Evolutionary conservation across 208 protist species (phyloP), one percentile per base, ranked within the genome.

Genomic region (Trichomonas gallinae): DNA sequence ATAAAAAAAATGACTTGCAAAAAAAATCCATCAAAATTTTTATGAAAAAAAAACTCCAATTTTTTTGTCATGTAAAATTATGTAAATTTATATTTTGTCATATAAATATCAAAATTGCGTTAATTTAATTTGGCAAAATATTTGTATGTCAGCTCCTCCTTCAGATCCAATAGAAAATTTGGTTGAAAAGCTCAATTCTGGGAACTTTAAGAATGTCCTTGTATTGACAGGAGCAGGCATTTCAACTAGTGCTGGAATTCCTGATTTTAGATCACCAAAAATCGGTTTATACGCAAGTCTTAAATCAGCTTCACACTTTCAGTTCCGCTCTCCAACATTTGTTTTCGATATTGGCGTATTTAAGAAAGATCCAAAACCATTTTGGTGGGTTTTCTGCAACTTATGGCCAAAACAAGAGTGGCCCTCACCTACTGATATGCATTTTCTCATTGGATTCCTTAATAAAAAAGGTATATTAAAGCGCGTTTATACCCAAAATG

Each of bases 281-380:
- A 49, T 82, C 17, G 46, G 93, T 46, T 46, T 96, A 46, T 96
- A 82, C 40, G 93, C 51, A 9, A 81, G n/a, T 10, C 42, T 96
- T 46, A 63, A 81, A 83, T 49, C 31, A 0, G 63, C 42, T 10
- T 1, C 93, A 44, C 0, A 0, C 21, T 15, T 96, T 0, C 0
- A 82, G 42, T 44, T 51, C 31, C 42, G 23, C 34, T 45, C 15
- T 11, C 40, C 93, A 13, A 83, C 93, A 82, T 82, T 82, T 15
- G 51, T 96, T 83, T 96, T 96, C 72, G 26, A 96, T 3, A 96
- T 96, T 2, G 49, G 72, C 21, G 46, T 96, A 8, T 96, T 96
- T 45, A 63, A 31, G 40, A 31, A 96, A 6, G 44, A 96, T 96
- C 93, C 93, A 31, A 46, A 49, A 49, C 49, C 51, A 40, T 82